Evolutionary conservation across 2,329 filamentous ascomycete genomes (phyloP).

Genomic region (Plectosphaerella sp.): DNA sequence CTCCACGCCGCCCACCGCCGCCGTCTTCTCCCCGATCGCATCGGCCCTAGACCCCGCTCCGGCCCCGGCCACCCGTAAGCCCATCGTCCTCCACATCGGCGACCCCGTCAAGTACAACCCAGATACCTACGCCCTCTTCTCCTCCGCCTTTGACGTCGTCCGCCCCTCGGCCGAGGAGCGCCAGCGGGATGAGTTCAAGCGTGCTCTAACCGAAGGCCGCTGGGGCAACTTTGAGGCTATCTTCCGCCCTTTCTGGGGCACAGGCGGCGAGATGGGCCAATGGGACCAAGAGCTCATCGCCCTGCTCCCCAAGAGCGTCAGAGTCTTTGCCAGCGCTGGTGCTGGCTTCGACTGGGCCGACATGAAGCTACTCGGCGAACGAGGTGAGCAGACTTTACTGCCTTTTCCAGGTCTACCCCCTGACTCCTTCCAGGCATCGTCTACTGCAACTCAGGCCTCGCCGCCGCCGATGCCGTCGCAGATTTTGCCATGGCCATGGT

Average conservation of each 20-base stretch:
- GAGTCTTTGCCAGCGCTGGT: constrained; percentile 61
- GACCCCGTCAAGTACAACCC: constrained; percentile 53
- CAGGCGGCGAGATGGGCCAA: constrained; percentile 61
- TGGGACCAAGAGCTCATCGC: constrained; percentile 58
- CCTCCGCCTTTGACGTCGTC: constrained; percentile 41
- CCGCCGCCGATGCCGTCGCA: constrained; percentile 68
- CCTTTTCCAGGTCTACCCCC: neutral
- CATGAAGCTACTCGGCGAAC: constrained; percentile 53
- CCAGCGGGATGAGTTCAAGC: constrained; percentile 42
- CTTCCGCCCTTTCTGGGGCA: constrained; percentile 59
- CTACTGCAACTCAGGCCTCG: constrained; percentile 70
- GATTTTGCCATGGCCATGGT: constrained; percentile 68
- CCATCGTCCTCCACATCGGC: constrained; percentile 70
- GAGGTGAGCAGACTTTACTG: constrained; percentile 35
- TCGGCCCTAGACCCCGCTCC: constrained; percentile 14
- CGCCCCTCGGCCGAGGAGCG: constrained; percentile 47
- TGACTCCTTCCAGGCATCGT: constrained; percentile 43
- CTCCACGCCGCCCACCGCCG: constrained; percentile 17
- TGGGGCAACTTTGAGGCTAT: constrained; percentile 54
- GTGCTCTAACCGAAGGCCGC: constrained; percentile 41
- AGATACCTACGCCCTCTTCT: constrained; percentile 38
- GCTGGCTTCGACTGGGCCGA: constrained; percentile 66
- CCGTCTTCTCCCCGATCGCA: constrained; percentile 12
- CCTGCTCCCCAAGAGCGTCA: constrained; percentile 49
- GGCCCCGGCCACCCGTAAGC: constrained; percentile 21